Evolutionary conservation across 352 stramenopile genomes (phyloP), one percentile per base, ranked within the genome.

Genomic region (Globisporangium irregulare): DNA sequence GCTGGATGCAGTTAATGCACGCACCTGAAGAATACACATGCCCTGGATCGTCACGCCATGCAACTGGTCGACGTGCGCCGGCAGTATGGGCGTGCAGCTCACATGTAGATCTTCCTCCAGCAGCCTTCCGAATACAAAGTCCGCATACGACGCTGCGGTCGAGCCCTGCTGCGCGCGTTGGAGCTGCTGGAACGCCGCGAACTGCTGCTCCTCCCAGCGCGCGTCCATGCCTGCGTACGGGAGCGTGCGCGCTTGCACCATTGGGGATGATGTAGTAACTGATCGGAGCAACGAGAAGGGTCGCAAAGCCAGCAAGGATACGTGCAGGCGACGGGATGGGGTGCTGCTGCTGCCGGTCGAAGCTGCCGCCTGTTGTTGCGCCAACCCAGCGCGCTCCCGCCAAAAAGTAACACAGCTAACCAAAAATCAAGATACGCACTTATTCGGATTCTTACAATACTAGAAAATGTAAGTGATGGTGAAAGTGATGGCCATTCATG

Each of bases 1-100:
- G 32, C 32, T 38, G 32, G 32, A 38, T 38, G 32, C 32, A 38
- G 32, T 10, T 38, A 38, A 38, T 7, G 8, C 34, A 36, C 59
- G 27, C 59, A 91, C 86, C 79, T 94, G 87, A 22, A 94, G 71
- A 58, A 93, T 80, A 64, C 84, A 93, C 62, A 80, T 78, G 62
- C 87, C 87, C 64, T 91, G 68, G 27, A 94, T 72, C 27, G 77
- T 83, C 27, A 77, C 75, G 25, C 75, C 72, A 38, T 93, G 72
- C 55, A 93, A 66, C 41, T 77, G 70, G 0, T 67, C 70, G 2
- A 92, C 72, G 56, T 86, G 66, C 1, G 54, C 15, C 5, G 85
- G 87, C 29, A 94, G 78, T 65, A 77, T 82, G 14, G 87, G 82
- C 29, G 55, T 66, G 64, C 85, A 94, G 68, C 83, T 92, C 58